Conservation (phyloP, 1,284 basidiomycete species). For the Ustilago shanxiensis region DNA sequence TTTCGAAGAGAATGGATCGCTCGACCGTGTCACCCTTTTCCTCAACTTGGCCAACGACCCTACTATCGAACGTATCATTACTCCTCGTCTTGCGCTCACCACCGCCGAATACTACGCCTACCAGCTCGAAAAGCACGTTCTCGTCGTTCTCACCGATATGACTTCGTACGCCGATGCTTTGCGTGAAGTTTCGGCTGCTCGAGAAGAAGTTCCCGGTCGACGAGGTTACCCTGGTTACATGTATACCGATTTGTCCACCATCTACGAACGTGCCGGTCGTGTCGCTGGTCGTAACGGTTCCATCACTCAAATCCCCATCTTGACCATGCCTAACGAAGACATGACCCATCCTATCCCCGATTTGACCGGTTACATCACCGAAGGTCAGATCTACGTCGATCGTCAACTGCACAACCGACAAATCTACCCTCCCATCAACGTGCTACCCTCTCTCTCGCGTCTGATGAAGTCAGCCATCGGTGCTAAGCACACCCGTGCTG, state of each 20-base stretch:
- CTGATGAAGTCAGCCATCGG: slow-evolving; percentile 99
- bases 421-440: slow-evolving; percentile 99
- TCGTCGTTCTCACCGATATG: slow-evolving; percentile 99
- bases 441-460: slow-evolving; percentile 96
- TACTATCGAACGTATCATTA: slow-evolving; percentile 99
- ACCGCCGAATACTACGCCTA: slow-evolving; percentile 99
- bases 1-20: slow-evolving; percentile 98
- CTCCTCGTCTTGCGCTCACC: slow-evolving; percentile 95
- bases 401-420: slow-evolving; percentile 88
- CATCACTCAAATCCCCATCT: slow-evolving; percentile 99
- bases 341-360: slow-evolving; percentile 99
- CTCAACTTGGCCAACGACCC: slow-evolving; percentile 99
- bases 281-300: slow-evolving; percentile 98
- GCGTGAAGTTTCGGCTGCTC: slow-evolving; percentile 93
- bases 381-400: slow-evolving; percentile 99
- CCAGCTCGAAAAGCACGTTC: slow-evolving; percentile 98
- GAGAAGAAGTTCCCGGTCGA: slow-evolving; percentile 99
- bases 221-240: slow-evolving; percentile 99
- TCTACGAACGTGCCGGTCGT: slow-evolving; percentile 99
- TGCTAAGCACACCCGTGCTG: slow-evolving; percentile 94
- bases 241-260: slow-evolving; percentile 79
- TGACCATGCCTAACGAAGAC: slow-evolving; percentile 99
- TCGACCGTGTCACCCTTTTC: slow-evolving; percentile 98
- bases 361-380: slow-evolving; percentile 96
- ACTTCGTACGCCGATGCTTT: slow-evolving; percentile 96